These are phyloP conservation scores for Buddleja alternifolia DNA, from an alignment of 257 asterid species.

Conservation along the genomic window DNA sequence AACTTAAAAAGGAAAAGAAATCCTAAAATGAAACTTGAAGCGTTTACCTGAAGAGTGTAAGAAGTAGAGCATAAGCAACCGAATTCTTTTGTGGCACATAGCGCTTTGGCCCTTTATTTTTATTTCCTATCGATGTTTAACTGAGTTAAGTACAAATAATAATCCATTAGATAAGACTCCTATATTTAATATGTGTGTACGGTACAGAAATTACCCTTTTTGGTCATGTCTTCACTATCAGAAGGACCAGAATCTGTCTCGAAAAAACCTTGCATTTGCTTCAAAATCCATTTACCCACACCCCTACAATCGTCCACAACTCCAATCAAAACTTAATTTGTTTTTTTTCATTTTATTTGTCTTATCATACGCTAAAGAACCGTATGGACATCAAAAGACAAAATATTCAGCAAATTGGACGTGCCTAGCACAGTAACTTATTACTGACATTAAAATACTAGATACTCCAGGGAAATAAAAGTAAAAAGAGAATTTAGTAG, in stretches of 20 bases:
- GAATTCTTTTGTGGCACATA: constrained; percentile 95
- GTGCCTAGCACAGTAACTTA: background rate
- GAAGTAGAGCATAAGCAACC: constrained; percentile 83
- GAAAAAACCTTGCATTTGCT: constrained; percentile 78
- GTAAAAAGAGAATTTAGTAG: background rate
- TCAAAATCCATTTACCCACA: constrained; percentile 92
- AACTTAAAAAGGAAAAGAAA: background rate
- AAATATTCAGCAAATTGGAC: background rate
- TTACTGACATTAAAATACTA: constrained; percentile 17
- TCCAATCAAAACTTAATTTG: constrained; percentile 6
- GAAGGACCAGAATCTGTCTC: constrained; percentile 46
- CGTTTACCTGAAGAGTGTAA: constrained; percentile 79
- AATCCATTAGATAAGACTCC: background rate
- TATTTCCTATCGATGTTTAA: constrained; percentile 52
- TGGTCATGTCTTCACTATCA: constrained; percentile 43
- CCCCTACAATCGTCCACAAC: constrained; percentile 52
- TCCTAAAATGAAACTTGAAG: background rate
- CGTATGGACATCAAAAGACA: background rate
- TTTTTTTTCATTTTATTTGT: constrained; percentile 7
- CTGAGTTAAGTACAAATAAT: constrained; percentile 20
- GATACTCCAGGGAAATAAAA: background rate
- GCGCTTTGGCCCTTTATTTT: constrained; percentile 57
- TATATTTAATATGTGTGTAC: background rate
- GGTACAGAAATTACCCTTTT: constrained; percentile 48
- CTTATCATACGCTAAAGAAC: background rate